A percentile compares a stretch with the other conserved stretches of the same genome.
Conservation (phyloP, 768 basidiomycete genomes). For the Agaricus sinodeliciosus region DNA sequence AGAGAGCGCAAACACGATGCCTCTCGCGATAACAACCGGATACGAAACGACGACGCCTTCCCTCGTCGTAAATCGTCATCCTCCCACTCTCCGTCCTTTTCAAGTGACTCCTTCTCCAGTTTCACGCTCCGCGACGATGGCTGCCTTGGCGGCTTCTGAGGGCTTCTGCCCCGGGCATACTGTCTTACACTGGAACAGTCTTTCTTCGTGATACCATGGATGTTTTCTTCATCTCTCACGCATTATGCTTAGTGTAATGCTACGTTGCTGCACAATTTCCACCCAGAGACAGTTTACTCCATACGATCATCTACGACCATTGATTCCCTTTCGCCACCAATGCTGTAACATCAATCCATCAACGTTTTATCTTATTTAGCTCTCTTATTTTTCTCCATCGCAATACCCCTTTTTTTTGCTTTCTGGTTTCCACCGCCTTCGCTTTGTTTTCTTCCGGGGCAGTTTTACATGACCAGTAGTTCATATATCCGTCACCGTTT, state of each 20-base stretch:
- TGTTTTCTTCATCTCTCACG: neutral
- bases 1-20: constrained; percentile 27
- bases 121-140: constrained; percentile 30
- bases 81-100: neutral
- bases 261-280: constrained; percentile 1
- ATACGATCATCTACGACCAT: too few species aligned
- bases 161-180: neutral
- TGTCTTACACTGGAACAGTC: too few species aligned
- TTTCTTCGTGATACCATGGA: neutral
- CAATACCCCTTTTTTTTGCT: neutral
- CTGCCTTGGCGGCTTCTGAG: constrained; percentile 38
- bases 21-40: constrained; percentile 31
- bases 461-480: too few species aligned
- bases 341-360: neutral
- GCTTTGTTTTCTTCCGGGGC: too few species aligned
- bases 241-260: constrained; percentile 7
- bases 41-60: constrained; percentile 23
- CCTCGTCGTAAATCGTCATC: constrained; percentile 1
- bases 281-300: too few species aligned
- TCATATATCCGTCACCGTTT: too few species aligned
- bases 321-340: too few species aligned
- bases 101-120: constrained; percentile 10
- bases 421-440: too few species aligned
- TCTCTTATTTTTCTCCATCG: neutral
- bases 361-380: neutral